Evolutionary conservation across 192 early-diverging fungal genomes (phyloP), one percentile per base, ranked within the genome.

Genomic region (Cetraspora pellucida): DNA sequence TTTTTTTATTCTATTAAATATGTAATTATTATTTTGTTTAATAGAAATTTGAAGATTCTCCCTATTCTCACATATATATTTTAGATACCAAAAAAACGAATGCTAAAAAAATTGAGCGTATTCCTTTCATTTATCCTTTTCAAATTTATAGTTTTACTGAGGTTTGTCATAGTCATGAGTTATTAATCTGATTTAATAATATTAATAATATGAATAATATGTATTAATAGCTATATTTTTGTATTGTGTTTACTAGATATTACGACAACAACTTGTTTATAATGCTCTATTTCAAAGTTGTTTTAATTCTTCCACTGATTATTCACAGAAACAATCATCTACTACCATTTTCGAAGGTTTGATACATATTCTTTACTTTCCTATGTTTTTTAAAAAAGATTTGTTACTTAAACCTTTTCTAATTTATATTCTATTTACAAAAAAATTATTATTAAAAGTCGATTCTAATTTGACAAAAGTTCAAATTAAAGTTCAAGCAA

Each of bases 281-380:
- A 75, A 75, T 55, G 45, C 61, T 19, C 19, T 75, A 17, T 75
- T 65, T 43, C 74, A 75, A 75, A 75, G 74, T n/a, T 60, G 55
- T 47, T 75, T 75, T 23, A 75, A 75, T 66, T 49, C 74, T 52
- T 57, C 27, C 16, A 75, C 27, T 31, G 64, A 75, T 30, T 37
- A 31, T 50, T 28, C 46, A 28, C 44, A n/a, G 31, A 25, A 23
- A 17, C 2, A 49, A 46, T 13, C n/a, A 68, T 23, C 19, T 0
- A 23, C 10, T 11, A 23, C 45, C 8, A 47, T 28, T 25, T 16
- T n/a, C 28, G 58, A 65, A 27, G 65, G 65, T 68, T 68, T 46
- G 65, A 58, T 58, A 37, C 31, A 5, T 58, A 5, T 10, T n/a
- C 19, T 58, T 58, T 58, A 9, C 0, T 23, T 30, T 30, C 7